A percentile compares a stretch with the other conserved stretches of the same genome.
phyloP scores from a whole-genome alignment of 306 rosid genomes.

The Dalbergia oliveri region DNA sequence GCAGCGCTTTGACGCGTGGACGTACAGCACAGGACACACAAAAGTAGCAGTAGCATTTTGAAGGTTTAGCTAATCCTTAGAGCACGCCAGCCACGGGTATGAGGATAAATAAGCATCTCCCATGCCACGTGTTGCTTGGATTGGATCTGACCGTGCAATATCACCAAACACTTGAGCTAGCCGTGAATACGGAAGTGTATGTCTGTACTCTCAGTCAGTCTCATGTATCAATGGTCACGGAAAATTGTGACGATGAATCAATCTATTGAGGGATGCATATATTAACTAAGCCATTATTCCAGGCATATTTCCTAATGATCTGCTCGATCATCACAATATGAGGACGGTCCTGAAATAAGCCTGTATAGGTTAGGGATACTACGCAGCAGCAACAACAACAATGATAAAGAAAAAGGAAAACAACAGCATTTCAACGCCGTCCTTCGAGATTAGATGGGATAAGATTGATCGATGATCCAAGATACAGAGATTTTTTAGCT shows the following conservation, averaged over 20 bases:
- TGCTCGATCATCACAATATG: no score
- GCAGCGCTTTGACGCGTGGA: neutral
- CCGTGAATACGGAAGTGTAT: neutral
- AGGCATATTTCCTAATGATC: neutral
- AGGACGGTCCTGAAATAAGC: no score
- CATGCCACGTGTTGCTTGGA: no score
- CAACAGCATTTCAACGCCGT: neutral
- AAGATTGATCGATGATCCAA: no score
- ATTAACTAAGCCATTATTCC: neutral
- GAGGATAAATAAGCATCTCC: neutral
- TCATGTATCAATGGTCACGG: neutral
- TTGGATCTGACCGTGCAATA: neutral
- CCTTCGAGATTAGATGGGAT: no score
- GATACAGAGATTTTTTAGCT: no score
- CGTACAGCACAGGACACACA: no score
- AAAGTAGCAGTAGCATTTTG: conserved; percentile 12
- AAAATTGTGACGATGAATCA: neutral
- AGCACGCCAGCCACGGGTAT: no score
- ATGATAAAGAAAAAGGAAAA: neutral
- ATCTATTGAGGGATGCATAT: neutral
- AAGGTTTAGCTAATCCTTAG: neutral
- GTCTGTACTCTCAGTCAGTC: neutral
- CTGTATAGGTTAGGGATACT: no score
- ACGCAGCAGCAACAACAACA: neutral
- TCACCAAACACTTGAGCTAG: neutral